A percentile compares a stretch with the other conserved stretches of the same genome.
These are phyloP conservation scores for Fusarium mundagurra DNA, from an alignment of 2,329 filamentous ascomycete species.

Conservation along the genomic window DNA sequence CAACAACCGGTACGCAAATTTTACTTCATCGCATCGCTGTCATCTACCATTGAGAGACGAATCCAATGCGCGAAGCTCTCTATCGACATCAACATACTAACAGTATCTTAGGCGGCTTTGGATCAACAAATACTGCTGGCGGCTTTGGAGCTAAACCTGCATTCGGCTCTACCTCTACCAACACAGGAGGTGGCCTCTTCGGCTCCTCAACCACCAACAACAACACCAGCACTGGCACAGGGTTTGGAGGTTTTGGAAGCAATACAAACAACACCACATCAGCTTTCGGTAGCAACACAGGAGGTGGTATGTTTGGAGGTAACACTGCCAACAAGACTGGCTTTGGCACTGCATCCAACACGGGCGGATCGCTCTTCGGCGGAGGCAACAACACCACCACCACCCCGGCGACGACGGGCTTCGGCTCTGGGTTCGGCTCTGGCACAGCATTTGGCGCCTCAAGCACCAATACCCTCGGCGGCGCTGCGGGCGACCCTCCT, in stretches of 20 bases:
- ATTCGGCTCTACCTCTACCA: constrained; percentile 59
- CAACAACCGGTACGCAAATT: constrained; percentile 47
- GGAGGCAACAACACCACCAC: constrained; percentile 43
- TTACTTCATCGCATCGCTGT: constrained; percentile 21
- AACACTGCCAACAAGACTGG: constrained; percentile 56
- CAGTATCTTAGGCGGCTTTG: constrained; percentile 49
- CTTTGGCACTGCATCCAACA: constrained; percentile 58
- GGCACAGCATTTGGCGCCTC: constrained; percentile 55
- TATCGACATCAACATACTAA: constrained; percentile 32
- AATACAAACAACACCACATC: constrained; percentile 48
- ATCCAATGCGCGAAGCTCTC: constrained; percentile 8
- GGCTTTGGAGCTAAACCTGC: constrained; percentile 60
- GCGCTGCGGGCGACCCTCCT: constrained; percentile 64
- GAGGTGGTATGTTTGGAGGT: constrained; percentile 66
- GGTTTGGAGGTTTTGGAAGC: constrained; percentile 55
- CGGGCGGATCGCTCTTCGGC: constrained; percentile 60
- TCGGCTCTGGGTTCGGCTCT: constrained; percentile 55
- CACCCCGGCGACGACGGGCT: constrained; percentile 46
- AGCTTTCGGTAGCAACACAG: constrained; percentile 52
- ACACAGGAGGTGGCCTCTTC: constrained; percentile 57
- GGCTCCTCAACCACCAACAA: constrained; percentile 53
- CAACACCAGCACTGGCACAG: constrained; percentile 50
- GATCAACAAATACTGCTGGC: constrained; percentile 46
- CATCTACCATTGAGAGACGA: constrained; percentile 29
- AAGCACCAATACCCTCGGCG: constrained; percentile 62